These are phyloP conservation scores for Cryptococcus depauperatus DNA, from an alignment of 1,284 basidiomycete species.

Conservation along the genomic window DNA sequence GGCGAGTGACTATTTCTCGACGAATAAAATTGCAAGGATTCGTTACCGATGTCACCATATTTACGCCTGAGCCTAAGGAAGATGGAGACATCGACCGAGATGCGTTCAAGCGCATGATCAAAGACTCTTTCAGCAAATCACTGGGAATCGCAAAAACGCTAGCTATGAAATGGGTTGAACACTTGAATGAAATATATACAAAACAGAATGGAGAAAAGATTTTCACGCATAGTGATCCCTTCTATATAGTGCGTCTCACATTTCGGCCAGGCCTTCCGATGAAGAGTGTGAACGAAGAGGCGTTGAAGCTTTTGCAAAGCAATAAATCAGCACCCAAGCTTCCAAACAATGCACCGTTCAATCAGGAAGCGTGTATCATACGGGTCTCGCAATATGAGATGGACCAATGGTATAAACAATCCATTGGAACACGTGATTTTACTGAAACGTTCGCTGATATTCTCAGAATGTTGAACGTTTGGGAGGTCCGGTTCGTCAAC, in stretches of 20 bases:
- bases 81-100: background rate
- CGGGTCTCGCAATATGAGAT: background rate
- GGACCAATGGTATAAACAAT: background rate
- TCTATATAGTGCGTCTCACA: conserved; percentile 2
- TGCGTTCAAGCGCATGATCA: background rate
- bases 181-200: conserved; percentile 5
- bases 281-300: background rate
- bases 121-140: background rate
- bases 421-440: background rate
- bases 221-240: conserved; percentile 5
- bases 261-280: conserved; percentile 7
- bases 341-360: background rate
- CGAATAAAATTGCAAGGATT: conserved; percentile 1
- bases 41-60: conserved; percentile 7
- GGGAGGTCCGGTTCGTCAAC: conserved; percentile 7
- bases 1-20: background rate
- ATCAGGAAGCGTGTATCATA: conserved; percentile 2
- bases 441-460: background rate
- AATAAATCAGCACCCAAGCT: background rate
- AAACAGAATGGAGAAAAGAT: background rate
- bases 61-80: conserved; percentile 1
- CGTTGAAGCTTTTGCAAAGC: background rate
- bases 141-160: background rate
- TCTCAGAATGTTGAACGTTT: background rate
- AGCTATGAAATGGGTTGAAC: conserved; percentile 4